phyloP scores from a whole-genome alignment of 1,139 yeast species.

The Lodderomyces beijingensis region DNA sequence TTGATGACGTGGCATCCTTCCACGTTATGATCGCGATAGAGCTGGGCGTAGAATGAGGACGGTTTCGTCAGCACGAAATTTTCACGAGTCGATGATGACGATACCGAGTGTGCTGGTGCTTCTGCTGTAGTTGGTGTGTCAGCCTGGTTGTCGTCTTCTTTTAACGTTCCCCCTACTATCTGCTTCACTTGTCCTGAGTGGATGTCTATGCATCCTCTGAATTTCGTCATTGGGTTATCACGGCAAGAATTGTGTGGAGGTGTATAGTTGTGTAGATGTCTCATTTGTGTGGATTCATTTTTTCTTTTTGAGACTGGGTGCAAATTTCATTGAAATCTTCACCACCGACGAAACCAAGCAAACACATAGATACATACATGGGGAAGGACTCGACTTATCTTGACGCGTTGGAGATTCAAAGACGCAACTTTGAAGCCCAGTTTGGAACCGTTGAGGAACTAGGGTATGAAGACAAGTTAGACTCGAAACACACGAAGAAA shows the following conservation, averaged over 20 bases:
- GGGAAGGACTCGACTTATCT: slow-evolving; percentile 39
- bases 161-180: slow-evolving; percentile 89
- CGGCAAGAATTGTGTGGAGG: too few species aligned
- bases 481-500: slow-evolving; percentile 2
- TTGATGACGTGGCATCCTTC: slow-evolving; percentile 90
- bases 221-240: slow-evolving; percentile 64
- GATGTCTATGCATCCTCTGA: slow-evolving; percentile 92
- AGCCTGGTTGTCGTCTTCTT: slow-evolving; percentile 40
- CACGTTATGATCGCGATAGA: slow-evolving; percentile 57
- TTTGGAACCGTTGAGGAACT: slow-evolving; percentile 58
- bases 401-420: slow-evolving; percentile 49
- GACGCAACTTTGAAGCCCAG: slow-evolving; percentile 64
- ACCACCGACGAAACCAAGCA: too few species aligned
- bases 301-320: too few species aligned
- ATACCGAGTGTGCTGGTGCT: too few species aligned
- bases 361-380: too few species aligned
- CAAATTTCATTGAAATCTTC: too few species aligned
- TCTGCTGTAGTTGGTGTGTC: not conserved
- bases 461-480: slow-evolving; percentile 59
- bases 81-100: slow-evolving; percentile 43
- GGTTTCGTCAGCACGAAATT: slow-evolving; percentile 80
- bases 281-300: too few species aligned
- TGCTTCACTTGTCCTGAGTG: slow-evolving; percentile 95
- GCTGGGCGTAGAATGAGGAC: slow-evolving; percentile 69
- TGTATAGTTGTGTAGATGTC: too few species aligned